Percentiles rank a stretch among this genome's conserved stretches.
phyloP scores from a whole-genome alignment of 257 asterid genomes.

The Thymus mandschuricus region DNA sequence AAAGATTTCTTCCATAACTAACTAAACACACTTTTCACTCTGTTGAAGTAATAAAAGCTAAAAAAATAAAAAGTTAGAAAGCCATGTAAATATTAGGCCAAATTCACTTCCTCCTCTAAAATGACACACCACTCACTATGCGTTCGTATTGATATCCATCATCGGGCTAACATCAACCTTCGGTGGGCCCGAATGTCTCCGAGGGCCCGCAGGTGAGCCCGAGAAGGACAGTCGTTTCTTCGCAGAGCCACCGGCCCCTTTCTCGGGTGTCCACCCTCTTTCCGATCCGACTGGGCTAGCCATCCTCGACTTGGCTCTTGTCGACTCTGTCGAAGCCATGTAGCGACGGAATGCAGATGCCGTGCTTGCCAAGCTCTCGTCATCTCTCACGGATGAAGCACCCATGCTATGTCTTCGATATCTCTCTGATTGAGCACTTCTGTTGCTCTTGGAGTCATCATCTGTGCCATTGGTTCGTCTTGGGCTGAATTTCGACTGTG shows the following conservation, averaged over 20 bases:
- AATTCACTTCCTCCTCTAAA: slow-evolving; percentile 1
- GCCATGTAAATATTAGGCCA: slow-evolving; percentile 10
- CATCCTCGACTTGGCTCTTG: slow-evolving; percentile 66
- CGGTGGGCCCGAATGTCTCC: slow-evolving; percentile 66
- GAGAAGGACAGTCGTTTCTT: slow-evolving; percentile 72
- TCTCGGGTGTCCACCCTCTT: slow-evolving; percentile 48
- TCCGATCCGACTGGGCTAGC: slow-evolving; percentile 55
- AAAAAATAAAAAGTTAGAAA: slow-evolving; percentile 13
- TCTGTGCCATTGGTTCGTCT: slow-evolving; percentile 51
- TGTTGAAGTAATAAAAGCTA: slow-evolving; percentile 1
- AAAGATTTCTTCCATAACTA: not conserved
- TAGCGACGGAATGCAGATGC: slow-evolving; percentile 53
- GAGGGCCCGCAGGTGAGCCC: slow-evolving; percentile 51
- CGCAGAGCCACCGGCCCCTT: slow-evolving; percentile 43
- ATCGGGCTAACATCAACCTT: slow-evolving; percentile 40
- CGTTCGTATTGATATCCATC: slow-evolving; percentile 34
- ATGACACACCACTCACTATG: slow-evolving; percentile 12
- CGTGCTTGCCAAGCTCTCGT: slow-evolving; percentile 75
- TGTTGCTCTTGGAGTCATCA: slow-evolving; percentile 71
- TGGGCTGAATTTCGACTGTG: slow-evolving; percentile 44
- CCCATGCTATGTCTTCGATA: slow-evolving; percentile 74
- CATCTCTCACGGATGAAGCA: slow-evolving; percentile 74
- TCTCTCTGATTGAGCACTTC: slow-evolving; percentile 64
- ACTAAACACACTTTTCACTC: slow-evolving; percentile 5
- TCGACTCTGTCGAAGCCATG: slow-evolving; percentile 76